Base-by-base conservation (phyloP, 306 rosid species). In the Castanea crenata region DNA sequence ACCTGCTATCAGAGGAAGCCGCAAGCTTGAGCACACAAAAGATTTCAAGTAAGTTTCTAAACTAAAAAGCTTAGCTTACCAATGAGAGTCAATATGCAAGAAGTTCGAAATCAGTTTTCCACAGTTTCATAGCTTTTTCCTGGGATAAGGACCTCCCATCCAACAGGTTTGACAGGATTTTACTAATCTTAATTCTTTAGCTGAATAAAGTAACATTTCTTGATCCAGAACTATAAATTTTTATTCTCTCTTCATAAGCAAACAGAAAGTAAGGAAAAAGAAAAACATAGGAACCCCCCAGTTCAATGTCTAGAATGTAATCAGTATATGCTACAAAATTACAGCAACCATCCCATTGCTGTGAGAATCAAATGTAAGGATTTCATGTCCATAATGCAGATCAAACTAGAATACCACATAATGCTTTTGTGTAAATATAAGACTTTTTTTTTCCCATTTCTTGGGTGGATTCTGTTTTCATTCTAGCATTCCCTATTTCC, bases 21-120 rank as follows among this genome's bases (percentile, higher is more conserved):
- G 96, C 77, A 92, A 92, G 73, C 91, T 92, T 51, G 91, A 89
- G 25, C 93, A 88, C 81, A 89, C 96, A 56, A 31, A 91, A 19
- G 96, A 87, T 65, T 69, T 92, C 3, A 79, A 87, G 97, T 90
- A 41, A 18, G 81, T 67, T 81, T 78, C 75, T 54, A 62, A 61
- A 76, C 34, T 38, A 41, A 59, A 20, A 59, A 9, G 65, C 65
- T 59, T 59, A 15, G 23, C 72, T 19, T 34, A 6, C 11, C 12
- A 8, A 1, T n/a, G 72, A 67, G 14, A 67, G 72, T 35, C 21
- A 67, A 67, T 34, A 19, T 18, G 27, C 16, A 3, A 34, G 72
- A 20, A 34, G 35, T 32, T 18, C 2, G 16, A n/a, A 18, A 67
- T 35, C 49, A 34, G 72, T 34, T 7, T 1, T 67, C 72, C n/a